Evolutionary conservation across 441 rosid species (phyloP).

Genomic region (Syzygium malaccense): DNA sequence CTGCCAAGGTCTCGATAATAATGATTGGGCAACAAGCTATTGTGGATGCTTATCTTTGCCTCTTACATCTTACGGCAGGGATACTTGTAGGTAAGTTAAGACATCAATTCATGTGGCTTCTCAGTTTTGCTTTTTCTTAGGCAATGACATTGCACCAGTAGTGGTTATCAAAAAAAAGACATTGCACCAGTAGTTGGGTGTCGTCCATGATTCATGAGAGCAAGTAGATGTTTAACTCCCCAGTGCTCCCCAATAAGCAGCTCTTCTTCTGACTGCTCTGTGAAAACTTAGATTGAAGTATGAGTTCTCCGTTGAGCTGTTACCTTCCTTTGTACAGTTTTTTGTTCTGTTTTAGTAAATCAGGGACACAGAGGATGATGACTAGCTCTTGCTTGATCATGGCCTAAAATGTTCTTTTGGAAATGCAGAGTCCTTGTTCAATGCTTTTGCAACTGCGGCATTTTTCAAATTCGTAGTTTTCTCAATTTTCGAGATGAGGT

Average conservation of each 20-base stretch:
- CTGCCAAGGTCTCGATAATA: slow-evolving; percentile 91
- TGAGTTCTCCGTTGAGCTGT: background rate
- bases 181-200: background rate
- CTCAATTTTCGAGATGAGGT: slow-evolving; percentile 98
- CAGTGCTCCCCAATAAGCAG: background rate
- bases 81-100: slow-evolving; percentile 74
- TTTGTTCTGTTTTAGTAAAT: background rate
- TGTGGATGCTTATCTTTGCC: slow-evolving; percentile 99
- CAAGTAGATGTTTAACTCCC: background rate
- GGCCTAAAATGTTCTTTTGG: slow-evolving; percentile 13
- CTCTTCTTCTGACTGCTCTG: background rate
- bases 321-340: background rate
- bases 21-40: slow-evolving; percentile 98
- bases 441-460: slow-evolving; percentile 98
- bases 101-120: background rate
- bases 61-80: slow-evolving; percentile 92
- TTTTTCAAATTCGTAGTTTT: slow-evolving; percentile 98
- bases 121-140: background rate
- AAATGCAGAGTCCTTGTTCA: slow-evolving; percentile 82
- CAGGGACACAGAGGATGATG: background rate
- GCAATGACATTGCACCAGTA: background rate
- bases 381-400: background rate
- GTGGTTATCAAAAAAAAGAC: no score
- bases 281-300: background rate
- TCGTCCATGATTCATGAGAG: background rate